Base-by-base conservation (phyloP, 139 green algal genomes). In the Chlamydomonas sphaeroides region DNA sequence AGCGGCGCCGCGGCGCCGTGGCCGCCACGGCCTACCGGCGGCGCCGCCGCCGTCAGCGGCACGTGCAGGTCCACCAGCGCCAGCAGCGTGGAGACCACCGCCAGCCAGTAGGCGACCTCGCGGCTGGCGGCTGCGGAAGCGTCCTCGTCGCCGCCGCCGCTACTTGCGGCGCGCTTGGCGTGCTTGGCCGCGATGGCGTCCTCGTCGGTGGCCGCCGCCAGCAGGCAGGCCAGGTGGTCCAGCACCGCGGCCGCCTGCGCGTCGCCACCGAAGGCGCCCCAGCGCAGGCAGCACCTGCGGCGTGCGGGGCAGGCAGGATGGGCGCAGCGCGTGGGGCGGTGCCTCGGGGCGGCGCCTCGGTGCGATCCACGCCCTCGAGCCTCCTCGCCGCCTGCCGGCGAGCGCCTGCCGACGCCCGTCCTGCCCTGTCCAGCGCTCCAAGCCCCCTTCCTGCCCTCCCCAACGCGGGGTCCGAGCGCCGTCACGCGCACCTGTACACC, bases 401-500 rank as follows among this genome's bases (percentile, higher is more conserved):
- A n/a, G n/a, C n/a, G n/a, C n/a, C n/a, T n/a, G n/a, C n/a, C n/a
- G n/a, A n/a, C n/a, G n/a, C n/a, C n/a, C n/a, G n/a, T n/a, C n/a
- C n/a, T n/a, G n/a, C n/a, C n/a, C n/a, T n/a, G n/a, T n/a, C n/a
- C n/a, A n/a, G n/a, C n/a, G n/a, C n/a, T n/a, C n/a, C n/a, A n/a
- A n/a, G n/a, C n/a, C n/a, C n/a, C n/a, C n/a, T n/a, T n/a, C n/a
- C n/a, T n/a, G n/a, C n/a, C n/a, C n/a, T n/a, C n/a, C n/a, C n/a
- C n/a, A n/a, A n/a, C n/a, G n/a, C n/a, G n/a, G n/a, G n/a, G n/a
- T n/a, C n/a, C n/a, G n/a, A n/a, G n/a, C n/a, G n/a, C n/a, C n/a
- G n/a, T n/a, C n/a, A n/a, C n/a, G 35, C 70, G 38, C 69, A 88
- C 68, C 84, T 49, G 77, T 79, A 84, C 8, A 88, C 68, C 1